Evolutionary conservation across 2,329 filamentous ascomycete species (phyloP), one percentile per base, ranked within the genome.

Genomic region (Zopfia rhizophila): DNA sequence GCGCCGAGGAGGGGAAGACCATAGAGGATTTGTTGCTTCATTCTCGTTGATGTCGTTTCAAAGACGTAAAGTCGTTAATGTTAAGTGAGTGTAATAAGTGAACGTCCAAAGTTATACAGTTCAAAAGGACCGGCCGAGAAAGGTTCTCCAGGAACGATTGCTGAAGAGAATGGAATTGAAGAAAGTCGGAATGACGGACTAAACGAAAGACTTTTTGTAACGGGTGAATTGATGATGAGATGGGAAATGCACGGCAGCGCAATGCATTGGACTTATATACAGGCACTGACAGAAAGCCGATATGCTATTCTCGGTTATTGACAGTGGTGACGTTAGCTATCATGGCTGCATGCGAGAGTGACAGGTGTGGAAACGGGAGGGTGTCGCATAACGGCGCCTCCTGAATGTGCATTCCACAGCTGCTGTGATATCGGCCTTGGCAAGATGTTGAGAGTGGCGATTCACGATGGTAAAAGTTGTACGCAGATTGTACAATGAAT

Each of bases 141-240:
- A 57, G 60, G 51, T 66, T 68, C 65, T 63, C 64, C 66, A 68
- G 66, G 66, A 68, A 68, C 64, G 63, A 68, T 62, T 45, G 25
- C 13, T 21, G 61, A 65, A 68, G 47, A 45, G 60, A 69, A 67
- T 39, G 41, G 51, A 56, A 53, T 41, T 45, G 35, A 55, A 48
- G 35, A 61, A 50, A 21, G 18, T 12, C 23, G 13, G 33, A 44
- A 47, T 32, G 31, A 53, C 51, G 37, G 52, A 61, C 43, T 51
- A 39, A 68, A 63, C 51, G 59, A 66, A 60, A 60, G 61, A 63
- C 57, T 60, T 55, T 60, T 53, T 33, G 42, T 55, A 46, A 31
- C 31, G 29, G 35, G 45, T 33, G 40, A 51, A 30, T 48, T 56
- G 55, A 56, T 56, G 42, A 28, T 10, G 48, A 53, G 24, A 41